Percentiles rank a stretch among this genome's conserved stretches.
phyloP scores from a whole-genome alignment of 169 alveolate genomes.

The Cyclospora cayetanensis region DNA sequence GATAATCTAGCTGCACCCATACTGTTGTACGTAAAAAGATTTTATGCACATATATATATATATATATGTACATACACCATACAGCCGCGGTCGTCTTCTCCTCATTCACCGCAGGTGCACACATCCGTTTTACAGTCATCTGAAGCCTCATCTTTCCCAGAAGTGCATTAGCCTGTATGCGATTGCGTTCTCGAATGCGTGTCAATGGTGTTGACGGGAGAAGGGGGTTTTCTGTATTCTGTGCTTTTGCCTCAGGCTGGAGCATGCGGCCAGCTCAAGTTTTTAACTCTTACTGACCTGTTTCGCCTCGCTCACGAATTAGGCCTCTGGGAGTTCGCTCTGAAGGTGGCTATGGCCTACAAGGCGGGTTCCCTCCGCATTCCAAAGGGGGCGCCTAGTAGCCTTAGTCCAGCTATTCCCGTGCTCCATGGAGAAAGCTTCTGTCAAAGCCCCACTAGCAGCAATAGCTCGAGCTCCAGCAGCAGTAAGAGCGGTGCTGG shows the following conservation, averaged over 20 bases:
- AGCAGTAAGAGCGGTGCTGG: neutral
- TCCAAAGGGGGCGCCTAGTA: neutral
- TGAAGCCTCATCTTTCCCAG: no score
- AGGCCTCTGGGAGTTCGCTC: conserved; percentile 67
- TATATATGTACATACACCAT: neutral
- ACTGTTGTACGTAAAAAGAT: neutral
- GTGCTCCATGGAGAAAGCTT: neutral
- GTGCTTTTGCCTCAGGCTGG: conserved; percentile 57
- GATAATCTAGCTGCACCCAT: no score
- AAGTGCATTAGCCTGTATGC: neutral
- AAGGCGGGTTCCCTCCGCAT: conserved; percentile 61
- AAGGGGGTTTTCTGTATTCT: neutral
- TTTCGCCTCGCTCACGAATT: conserved; percentile 66
- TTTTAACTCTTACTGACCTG: conserved; percentile 45
- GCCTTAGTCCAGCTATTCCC: neutral
- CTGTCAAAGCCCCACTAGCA: no score
- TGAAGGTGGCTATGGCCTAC: conserved; percentile 68
- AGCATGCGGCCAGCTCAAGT: conserved; percentile 63
- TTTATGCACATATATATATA: no score
- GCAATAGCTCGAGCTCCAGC: neutral
- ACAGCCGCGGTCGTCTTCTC: no score
- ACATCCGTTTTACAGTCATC: no score
- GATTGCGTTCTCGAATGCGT: neutral
- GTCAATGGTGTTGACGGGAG: neutral
- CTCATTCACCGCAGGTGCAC: no score